Conservation (phyloP, 768 basidiomycete species). For the Mycena vitilis region DNA sequence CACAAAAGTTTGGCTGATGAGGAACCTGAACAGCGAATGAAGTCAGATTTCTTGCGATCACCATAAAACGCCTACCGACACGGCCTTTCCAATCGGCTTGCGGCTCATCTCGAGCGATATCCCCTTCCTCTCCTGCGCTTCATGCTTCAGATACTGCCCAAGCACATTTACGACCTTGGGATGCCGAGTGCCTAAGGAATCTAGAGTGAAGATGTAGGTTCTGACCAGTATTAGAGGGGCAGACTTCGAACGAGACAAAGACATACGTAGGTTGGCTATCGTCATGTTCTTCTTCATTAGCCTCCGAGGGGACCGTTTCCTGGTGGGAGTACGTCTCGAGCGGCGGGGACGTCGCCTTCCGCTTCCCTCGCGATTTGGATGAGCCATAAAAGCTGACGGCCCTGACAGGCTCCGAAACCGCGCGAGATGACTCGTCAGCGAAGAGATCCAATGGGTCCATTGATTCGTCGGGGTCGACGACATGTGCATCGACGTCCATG, state of each 20-base stretch:
- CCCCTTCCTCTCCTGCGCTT: constrained; percentile 80
- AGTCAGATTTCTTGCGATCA: background rate
- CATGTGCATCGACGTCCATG: constrained; percentile 17
- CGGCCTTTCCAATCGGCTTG: constrained; percentile 60
- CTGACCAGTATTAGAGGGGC: constrained; percentile 49
- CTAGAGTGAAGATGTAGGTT: constrained; percentile 87
- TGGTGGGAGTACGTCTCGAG: constrained; percentile 12
- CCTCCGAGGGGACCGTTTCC: constrained; percentile 19
- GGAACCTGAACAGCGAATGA: constrained; percentile 72
- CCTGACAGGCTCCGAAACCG: background rate
- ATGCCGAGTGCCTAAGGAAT: constrained; percentile 87
- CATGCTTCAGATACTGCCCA: constrained; percentile 73
- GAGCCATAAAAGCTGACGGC: constrained; percentile 21
- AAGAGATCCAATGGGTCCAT: constrained; percentile 24
- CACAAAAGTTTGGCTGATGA: constrained; percentile 87
- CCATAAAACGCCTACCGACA: constrained; percentile 55
- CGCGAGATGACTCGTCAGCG: background rate
- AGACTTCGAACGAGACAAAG: background rate
- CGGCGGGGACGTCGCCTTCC: constrained; percentile 25
- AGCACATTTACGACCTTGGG: constrained; percentile 71
- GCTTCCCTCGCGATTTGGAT: constrained; percentile 29
- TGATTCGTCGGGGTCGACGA: constrained; percentile 24
- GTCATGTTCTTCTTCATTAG: constrained; percentile 36
- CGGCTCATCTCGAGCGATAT: constrained; percentile 45
- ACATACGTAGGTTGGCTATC: constrained; percentile 35